Percentiles rank a stretch among this genome's conserved stretches.
phyloP scores from a whole-genome alignment of 306 rosid genomes.

The Leucaena leucocephala region DNA sequence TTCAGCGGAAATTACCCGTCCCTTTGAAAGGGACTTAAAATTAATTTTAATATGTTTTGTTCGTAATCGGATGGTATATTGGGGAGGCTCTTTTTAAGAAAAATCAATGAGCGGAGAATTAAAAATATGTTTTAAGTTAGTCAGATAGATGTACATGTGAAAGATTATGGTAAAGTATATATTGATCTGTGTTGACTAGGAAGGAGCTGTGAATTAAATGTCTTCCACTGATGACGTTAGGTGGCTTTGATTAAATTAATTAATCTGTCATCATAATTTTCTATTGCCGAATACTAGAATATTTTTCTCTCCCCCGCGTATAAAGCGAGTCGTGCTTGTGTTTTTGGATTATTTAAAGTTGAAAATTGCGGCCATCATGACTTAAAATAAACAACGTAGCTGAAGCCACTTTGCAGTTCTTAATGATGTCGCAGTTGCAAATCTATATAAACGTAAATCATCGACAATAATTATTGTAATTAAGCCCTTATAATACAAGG shows the following conservation, averaged over 20 bases:
- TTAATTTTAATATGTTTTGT: not conserved
- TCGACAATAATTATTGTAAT: not conserved
- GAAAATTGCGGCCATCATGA: slow-evolving; percentile 5
- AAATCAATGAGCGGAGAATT: not conserved
- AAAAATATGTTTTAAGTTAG: not conserved
- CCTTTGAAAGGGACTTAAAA: not conserved
- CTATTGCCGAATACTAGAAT: not conserved
- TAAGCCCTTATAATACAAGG: not conserved
- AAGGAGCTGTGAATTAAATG: not conserved
- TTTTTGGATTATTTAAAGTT: not conserved
- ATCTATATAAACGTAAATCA: not conserved
- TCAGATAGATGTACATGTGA: not conserved
- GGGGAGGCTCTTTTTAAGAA: not conserved
- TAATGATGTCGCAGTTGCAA: not conserved
- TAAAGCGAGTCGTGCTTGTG: not conserved
- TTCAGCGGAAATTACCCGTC: not conserved
- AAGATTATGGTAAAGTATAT: not conserved
- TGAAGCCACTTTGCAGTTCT: not conserved
- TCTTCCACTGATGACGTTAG: not conserved
- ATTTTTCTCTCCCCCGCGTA: not conserved
- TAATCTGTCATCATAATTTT: not conserved
- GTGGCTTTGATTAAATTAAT: not conserved
- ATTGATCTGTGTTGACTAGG: not conserved
- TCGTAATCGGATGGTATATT: not conserved
- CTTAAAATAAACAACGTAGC: not conserved